phyloP scores from a whole-genome alignment of 2,329 filamentous ascomycete species.

The Teratosphaeria gauchensis region DNA sequence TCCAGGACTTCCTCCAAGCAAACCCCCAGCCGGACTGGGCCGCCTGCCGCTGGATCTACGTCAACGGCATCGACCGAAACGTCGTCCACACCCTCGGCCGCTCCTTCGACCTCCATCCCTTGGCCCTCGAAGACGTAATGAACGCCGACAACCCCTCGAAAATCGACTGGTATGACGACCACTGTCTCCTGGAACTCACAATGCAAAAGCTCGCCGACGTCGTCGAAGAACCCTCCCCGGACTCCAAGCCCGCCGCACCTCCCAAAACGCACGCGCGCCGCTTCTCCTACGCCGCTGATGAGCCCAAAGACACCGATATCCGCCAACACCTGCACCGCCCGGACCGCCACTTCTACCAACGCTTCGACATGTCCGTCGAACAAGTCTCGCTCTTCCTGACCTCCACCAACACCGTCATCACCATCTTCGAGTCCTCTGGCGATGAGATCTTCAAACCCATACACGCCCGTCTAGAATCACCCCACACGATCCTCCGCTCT shows the following conservation, averaged over 20 bases:
- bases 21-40: conserved; percentile 59
- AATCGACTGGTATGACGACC: conserved; percentile 69
- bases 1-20: conserved; percentile 57
- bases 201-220: conserved; percentile 54
- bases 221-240: background rate
- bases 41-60: conserved; percentile 81
- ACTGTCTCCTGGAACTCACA: conserved; percentile 36
- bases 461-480: conserved; percentile 59
- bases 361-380: conserved; percentile 56
- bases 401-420: conserved; percentile 78
- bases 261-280: conserved; percentile 5
- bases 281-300: conserved; percentile 1
- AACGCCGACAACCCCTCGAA: conserved; percentile 77
- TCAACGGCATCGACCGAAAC: conserved; percentile 87
- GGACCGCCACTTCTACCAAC: conserved; percentile 1
- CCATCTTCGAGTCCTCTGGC: conserved; percentile 84
- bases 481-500: conserved; percentile 72
- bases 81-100: conserved; percentile 71
- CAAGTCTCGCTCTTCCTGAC: conserved; percentile 86
- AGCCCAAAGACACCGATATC: background rate
- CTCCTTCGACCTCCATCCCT: conserved; percentile 65
- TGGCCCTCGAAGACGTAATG: conserved; percentile 83
- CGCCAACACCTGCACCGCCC: background rate
- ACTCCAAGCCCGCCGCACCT: conserved; percentile 3
- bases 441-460: conserved; percentile 77